phyloP scores from a whole-genome alignment of 208 protist genomes.

The Trypanosoma conorhini region DNA sequence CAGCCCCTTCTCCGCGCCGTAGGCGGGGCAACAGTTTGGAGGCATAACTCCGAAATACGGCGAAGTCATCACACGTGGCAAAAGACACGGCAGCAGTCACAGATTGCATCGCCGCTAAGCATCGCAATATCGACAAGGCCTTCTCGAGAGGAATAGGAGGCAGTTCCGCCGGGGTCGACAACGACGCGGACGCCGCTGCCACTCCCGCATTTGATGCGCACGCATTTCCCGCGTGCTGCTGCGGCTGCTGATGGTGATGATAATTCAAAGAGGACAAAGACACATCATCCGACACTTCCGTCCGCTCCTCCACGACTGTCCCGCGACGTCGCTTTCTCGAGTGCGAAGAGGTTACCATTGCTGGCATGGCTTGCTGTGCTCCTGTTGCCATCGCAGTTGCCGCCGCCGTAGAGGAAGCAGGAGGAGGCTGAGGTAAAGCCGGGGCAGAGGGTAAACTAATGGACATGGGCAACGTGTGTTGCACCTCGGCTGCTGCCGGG shows the following conservation, averaged over 20 bases:
- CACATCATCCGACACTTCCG: constrained; percentile 1
- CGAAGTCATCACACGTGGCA: constrained; percentile 15
- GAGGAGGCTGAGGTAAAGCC: not conserved
- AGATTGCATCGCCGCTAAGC: constrained; percentile 11
- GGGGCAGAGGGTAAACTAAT: not conserved
- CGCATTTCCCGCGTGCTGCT: not conserved
- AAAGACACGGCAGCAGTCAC: not conserved
- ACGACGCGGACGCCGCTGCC: not conserved
- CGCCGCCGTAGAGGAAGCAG: not conserved
- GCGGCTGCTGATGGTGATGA: too few relatives aligned
- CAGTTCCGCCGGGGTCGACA: not conserved
- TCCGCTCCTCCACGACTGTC: constrained; percentile 15
- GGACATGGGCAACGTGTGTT: not conserved
- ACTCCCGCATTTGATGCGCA: not conserved
- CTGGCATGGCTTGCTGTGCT: not conserved
- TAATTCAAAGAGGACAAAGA: not conserved
- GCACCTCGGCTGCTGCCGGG: not conserved
- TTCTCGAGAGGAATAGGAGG: constrained; percentile 8
- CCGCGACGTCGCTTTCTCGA: constrained; percentile 21
- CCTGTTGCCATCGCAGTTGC: not conserved
- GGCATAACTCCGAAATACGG: constrained; percentile 2
- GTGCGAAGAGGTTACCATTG: not conserved
- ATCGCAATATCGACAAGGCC: constrained; percentile 24
- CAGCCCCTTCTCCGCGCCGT: not conserved
- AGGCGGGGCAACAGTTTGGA: not conserved